Evolutionary conservation across 108 stramenopile species (phyloP), one percentile per base, ranked within the genome.

Genomic region (Fragilaria radians): DNA sequence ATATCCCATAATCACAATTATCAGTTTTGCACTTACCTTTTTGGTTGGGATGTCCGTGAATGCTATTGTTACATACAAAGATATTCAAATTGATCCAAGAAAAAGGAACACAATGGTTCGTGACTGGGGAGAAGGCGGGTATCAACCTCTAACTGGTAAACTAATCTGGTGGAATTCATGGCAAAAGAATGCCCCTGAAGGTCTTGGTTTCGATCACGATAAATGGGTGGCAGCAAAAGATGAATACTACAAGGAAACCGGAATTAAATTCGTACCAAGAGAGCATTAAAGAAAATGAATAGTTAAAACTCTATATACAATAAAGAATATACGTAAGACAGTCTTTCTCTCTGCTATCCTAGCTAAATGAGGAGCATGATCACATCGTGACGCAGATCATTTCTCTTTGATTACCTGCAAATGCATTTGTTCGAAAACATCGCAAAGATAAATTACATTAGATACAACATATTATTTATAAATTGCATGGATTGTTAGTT

Each of bases 141-240:
- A 62, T 33, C 25, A 51, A 2, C 50, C 49, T 2, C 34, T 59
- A 11, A 48, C 66, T 31, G 70, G 58, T 24, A 61, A 28, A 27
- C 32, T 59, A 21, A 48, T 65, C 27, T 57, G 42, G 19, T 59
- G 64, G 57, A 59, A 59, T 24, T 28, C 46, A 27, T 65, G 55
- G 55, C 52, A 52, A 27, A 52, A 57, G 32, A 29, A 57, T 19
- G 22, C 33, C 19, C 32, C 31, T 31, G 85, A 86, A 71, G 85
- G 85, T 18, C 66, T 86, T 25, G 85, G 81, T 25, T 50, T 86
- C 19, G 68, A 78, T 52, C 85, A 86, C 52, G 74, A 86, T 42
- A 42, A 82, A 52, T 86, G 85, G 85, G 26, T 66, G 50, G 71
- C 77, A 59, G 32, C 68, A 24, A 86, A 82, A 60, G 74, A 74